A percentile compares a stretch with the other conserved stretches of the same genome.
Conservation (phyloP, 1,139 yeast genomes). For the Arxiozyma slooffiae region DNA sequence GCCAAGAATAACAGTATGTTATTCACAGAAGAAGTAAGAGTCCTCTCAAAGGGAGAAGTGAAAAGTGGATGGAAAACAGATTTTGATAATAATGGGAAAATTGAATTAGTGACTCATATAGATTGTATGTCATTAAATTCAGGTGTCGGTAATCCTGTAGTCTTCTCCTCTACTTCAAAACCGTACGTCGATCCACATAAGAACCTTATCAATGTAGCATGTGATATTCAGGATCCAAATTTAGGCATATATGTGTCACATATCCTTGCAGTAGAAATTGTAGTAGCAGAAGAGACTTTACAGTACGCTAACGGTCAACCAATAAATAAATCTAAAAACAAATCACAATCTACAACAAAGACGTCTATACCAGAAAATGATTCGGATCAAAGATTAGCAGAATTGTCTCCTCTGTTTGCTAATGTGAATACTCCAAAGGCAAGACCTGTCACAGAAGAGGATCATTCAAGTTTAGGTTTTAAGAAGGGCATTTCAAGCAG, state of each 20-base stretch:
- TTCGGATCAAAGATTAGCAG: slow-evolving; percentile 35
- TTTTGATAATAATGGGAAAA: slow-evolving; percentile 61
- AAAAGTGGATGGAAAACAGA: slow-evolving; percentile 94
- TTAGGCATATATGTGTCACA: slow-evolving; percentile 71
- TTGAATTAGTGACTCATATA: slow-evolving; percentile 67
- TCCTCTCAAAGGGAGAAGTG: slow-evolving; percentile 68
- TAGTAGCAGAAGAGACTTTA: slow-evolving; percentile 82
- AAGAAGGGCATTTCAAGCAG: slow-evolving; percentile 1
- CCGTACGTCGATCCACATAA: slow-evolving; percentile 21
- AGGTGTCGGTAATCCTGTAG: slow-evolving; percentile 38
- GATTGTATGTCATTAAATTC: slow-evolving; percentile 49
- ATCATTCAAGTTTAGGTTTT: slow-evolving; percentile 1
- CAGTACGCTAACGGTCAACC: slow-evolving; percentile 34
- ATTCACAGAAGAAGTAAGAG: slow-evolving; percentile 61
- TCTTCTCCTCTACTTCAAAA: slow-evolving; percentile 28
- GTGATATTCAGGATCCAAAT: slow-evolving; percentile 75
- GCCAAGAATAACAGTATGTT: slow-evolving; percentile 34
- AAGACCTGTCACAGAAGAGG: slow-evolving; percentile 14
- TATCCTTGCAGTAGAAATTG: slow-evolving; percentile 68
- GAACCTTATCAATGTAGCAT: slow-evolving; percentile 49
- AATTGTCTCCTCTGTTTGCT: slow-evolving; percentile 36
- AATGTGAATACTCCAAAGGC: slow-evolving; percentile 22
- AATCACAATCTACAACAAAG: slow-evolving; percentile 11
- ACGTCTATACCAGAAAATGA: slow-evolving; percentile 10
- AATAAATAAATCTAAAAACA: slow-evolving; percentile 11